Conservation (phyloP, 257 asterid species). For the Paulownia fortunei region DNA sequence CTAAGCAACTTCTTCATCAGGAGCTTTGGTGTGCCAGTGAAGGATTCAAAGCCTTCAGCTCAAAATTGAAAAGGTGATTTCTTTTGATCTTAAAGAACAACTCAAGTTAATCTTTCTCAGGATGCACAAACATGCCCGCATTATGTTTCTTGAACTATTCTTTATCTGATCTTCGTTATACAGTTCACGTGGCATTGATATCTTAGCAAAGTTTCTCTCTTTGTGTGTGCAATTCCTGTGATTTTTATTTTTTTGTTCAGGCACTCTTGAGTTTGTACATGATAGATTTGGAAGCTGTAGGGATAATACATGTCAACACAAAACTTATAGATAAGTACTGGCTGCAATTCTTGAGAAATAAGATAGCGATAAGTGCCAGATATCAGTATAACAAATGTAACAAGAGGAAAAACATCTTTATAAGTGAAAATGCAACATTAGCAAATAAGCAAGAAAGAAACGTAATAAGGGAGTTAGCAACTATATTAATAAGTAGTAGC, state of each 20-base stretch:
- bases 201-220: conserved; percentile 15
- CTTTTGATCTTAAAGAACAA: conserved; percentile 22
- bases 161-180: conserved; percentile 13
- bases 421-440: neutral
- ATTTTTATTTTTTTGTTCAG: conserved; percentile 13
- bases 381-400: neutral
- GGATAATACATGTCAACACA: conserved; percentile 1
- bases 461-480: too few relatives aligned
- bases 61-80: conserved; percentile 81
- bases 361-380: neutral
- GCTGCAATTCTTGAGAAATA: conserved; percentile 15
- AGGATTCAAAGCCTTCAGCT: conserved; percentile 91
- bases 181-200: conserved; percentile 25
- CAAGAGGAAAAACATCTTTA: neutral
- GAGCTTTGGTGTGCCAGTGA: conserved; percentile 99
- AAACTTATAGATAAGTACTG: neutral
- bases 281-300: conserved; percentile 26
- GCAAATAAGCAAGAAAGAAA: neutral
- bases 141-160: conserved; percentile 22
- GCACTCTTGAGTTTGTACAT: conserved; percentile 20
- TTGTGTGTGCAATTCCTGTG: conserved; percentile 14
- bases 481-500: too few relatives aligned
- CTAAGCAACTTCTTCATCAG: conserved; percentile 93
- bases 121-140: conserved; percentile 1
- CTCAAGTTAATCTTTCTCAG: conserved; percentile 16